Base-by-base conservation (phyloP, 306 rosid genomes). In the Dryas drummondii region DNA sequence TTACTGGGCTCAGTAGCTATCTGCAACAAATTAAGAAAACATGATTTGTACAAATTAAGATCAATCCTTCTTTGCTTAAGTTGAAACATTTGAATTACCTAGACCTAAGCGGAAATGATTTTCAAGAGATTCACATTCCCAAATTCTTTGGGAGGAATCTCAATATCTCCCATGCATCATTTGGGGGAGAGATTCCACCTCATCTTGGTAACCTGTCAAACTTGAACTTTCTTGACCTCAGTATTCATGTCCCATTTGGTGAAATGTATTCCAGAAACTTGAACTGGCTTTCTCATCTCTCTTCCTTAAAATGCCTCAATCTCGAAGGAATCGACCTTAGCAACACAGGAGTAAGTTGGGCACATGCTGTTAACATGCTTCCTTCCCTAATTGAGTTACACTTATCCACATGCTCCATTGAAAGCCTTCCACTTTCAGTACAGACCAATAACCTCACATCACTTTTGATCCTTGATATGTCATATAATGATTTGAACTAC, bases 271-370 rank as follows among this genome's bases (percentile, higher is more conserved):
- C 32, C 4, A 68, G 14, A 17, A 65, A 70, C 22, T 40, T 70
- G 54, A 70, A 42, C 66, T 83, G 87, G 41, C 22, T 79, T 26
- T 22, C 54, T 59, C 78, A 70, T 63, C 84, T 83, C 8, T 68
- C 75, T 55, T 76, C 86, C 19, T 61, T 86, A 66, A 59, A 73
- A 60, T 67, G 81, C 63, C 82, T 86, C 58, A 54, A 60, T 19
- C 66, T 83, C 73, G 5, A 52, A 64, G 41, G 22, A 53, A 51
- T 73, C 16, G 58, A 79, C 51, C 80, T 86, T 53, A 78, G 76
- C 19, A 52, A 19, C 53, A 66, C 66, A 9, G 41, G 71, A 49
- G 50, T 72, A 40, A 45, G 46, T 6, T 81, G 70, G 82, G 8
- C 48, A 12, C 7, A 4, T 67, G 73, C 41, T 75, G 44, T 86